These are phyloP conservation scores for Collybia mongolica DNA, from an alignment of 768 basidiomycete genomes.

Conservation along the genomic window DNA sequence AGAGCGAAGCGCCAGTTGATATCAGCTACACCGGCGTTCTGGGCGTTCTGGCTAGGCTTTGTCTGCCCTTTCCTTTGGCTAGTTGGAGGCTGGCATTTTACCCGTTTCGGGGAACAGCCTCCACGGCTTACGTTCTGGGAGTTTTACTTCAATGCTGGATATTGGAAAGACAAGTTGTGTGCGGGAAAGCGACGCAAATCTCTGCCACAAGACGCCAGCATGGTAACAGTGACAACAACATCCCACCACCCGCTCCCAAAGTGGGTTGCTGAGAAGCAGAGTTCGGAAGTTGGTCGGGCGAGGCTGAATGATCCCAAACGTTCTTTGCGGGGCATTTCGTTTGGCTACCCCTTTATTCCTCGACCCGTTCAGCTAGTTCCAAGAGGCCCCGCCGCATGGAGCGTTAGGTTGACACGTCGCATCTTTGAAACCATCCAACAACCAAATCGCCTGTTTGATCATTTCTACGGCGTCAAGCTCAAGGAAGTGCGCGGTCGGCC, in stretches of 20 bases:
- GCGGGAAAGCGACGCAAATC: constrained; percentile 22
- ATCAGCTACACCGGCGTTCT: constrained; percentile 42
- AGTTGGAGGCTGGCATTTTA: constrained; percentile 72
- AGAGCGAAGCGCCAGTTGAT: constrained; percentile 30
- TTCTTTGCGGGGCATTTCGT: constrained; percentile 43
- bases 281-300: constrained; percentile 40
- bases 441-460: constrained; percentile 44
- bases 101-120: constrained; percentile 45
- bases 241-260: constrained; percentile 33
- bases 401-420: constrained; percentile 12
- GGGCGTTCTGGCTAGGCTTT: constrained; percentile 78
- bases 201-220: constrained; percentile 7
- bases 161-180: constrained; percentile 36
- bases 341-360: constrained; percentile 62
- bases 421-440: constrained; percentile 33
- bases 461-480: constrained; percentile 42
- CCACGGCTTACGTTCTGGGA: constrained; percentile 43
- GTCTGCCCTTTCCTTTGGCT: constrained; percentile 75
- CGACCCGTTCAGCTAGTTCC: constrained; percentile 35
- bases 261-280: constrained; percentile 44
- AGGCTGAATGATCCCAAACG: constrained; percentile 43
- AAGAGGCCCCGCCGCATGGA: constrained; percentile 21
- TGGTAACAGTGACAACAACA: constrained; percentile 17
- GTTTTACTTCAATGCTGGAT: constrained; percentile 39
- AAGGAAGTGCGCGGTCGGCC: constrained; percentile 41